phyloP scores from a whole-genome alignment of 352 stramenopile genomes.

The Pythium myriotylum region DNA sequence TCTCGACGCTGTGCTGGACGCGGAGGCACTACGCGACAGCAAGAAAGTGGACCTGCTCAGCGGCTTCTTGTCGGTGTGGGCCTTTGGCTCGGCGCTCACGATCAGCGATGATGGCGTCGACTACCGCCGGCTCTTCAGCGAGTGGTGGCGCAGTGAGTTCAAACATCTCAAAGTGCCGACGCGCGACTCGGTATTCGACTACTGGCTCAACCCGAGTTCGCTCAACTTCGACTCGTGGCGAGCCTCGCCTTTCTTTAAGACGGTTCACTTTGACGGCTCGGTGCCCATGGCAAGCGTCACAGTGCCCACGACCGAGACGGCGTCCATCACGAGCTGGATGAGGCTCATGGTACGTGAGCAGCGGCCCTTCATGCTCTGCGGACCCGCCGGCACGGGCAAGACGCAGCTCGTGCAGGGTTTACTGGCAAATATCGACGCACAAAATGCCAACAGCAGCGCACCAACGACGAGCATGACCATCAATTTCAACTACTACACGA shows the following conservation, averaged over 20 bases:
- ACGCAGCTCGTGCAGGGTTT: conserved; percentile 93
- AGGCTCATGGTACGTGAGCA: conserved; percentile 90
- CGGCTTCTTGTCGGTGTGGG: conserved; percentile 93
- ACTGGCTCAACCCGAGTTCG: conserved; percentile 92
- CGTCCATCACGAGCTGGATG: conserved; percentile 94
- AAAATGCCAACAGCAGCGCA: conserved; percentile 41
- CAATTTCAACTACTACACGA: conserved; percentile 90
- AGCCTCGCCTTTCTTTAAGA: conserved; percentile 91
- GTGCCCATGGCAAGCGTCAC: conserved; percentile 86
- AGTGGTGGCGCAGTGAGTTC: conserved; percentile 94
- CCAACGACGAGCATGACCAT: conserved; percentile 62
- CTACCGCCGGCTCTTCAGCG: conserved; percentile 93
- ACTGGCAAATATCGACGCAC: conserved; percentile 49
- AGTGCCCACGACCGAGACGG: conserved; percentile 93
- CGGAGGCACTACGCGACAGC: conserved; percentile 55
- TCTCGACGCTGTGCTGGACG: conserved; percentile 84
- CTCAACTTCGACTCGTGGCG: conserved; percentile 93
- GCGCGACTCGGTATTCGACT: conserved; percentile 96
- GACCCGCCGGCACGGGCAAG: conserved; percentile 92
- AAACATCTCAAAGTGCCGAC: conserved; percentile 95
- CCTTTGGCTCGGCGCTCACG: conserved; percentile 88
- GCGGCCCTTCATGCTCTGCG: conserved; percentile 94
- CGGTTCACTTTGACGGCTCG: conserved; percentile 74
- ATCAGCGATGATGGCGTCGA: conserved; percentile 93
- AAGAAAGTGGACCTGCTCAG: conserved; percentile 86